Conservation (phyloP, 106 monocot genomes). For the Platanthera zijinensis region DNA sequence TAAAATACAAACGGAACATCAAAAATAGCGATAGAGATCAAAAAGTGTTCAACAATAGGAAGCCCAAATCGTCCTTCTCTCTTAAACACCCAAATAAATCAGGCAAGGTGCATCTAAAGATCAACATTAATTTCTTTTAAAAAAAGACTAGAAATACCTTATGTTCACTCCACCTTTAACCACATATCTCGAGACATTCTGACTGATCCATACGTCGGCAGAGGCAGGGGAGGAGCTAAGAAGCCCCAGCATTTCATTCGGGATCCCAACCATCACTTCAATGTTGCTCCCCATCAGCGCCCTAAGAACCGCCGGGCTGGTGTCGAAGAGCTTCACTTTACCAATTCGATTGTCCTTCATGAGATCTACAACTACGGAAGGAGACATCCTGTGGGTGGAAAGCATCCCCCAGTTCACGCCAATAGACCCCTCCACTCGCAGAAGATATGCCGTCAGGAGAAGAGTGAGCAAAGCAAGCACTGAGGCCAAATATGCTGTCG, state of each 20-base stretch:
- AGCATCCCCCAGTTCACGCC: constrained; percentile 95
- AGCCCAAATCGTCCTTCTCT: background rate
- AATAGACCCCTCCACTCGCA: constrained; percentile 37
- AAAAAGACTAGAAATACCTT: constrained; percentile 30
- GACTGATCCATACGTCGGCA: constrained; percentile 58
- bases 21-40: background rate
- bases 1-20: no score
- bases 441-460: constrained; percentile 8
- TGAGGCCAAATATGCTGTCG: background rate
- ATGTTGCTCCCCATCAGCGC: constrained; percentile 79
- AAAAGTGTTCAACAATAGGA: background rate
- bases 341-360: constrained; percentile 60
- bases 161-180: constrained; percentile 70
- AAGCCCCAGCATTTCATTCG: constrained; percentile 59
- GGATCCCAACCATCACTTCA: constrained; percentile 84
- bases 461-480: constrained; percentile 13
- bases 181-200: constrained; percentile 69
- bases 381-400: constrained; percentile 61
- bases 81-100: background rate
- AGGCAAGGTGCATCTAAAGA: background rate
- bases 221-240: constrained; percentile 43
- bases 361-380: constrained; percentile 72
- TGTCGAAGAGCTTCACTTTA: constrained; percentile 92
- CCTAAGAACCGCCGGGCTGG: constrained; percentile 51
- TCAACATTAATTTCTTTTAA: background rate